Percentiles rank a stretch among this genome's conserved stretches.
Evolutionary conservation across 2,329 filamentous ascomycete genomes (phyloP).

Genomic region (Penicillium psychrosexuale): DNA sequence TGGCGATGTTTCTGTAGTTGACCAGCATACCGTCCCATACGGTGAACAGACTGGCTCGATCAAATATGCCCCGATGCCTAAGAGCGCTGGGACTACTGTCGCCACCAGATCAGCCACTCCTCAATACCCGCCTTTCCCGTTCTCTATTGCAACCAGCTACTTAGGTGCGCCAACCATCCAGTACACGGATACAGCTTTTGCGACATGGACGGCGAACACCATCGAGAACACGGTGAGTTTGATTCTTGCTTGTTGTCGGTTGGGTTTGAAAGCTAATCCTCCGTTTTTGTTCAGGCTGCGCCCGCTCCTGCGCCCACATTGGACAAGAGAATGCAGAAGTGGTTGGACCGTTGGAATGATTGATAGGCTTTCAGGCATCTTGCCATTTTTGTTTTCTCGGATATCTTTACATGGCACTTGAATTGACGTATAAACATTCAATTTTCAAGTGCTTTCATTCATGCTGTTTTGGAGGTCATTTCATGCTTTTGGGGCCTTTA

Average conservation of each 20-base stretch:
- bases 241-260: background rate
- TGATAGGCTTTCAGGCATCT: conserved; percentile 26
- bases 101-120: conserved; percentile 51
- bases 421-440: background rate
- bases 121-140: conserved; percentile 56
- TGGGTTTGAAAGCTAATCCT: conserved; percentile 8
- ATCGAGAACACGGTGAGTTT: conserved; percentile 59
- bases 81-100: conserved; percentile 58
- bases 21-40: conserved; percentile 49
- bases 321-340: conserved; percentile 53
- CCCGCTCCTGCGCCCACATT: conserved; percentile 50
- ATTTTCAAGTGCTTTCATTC: background rate
- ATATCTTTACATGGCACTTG: background rate
- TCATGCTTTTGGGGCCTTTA: background rate
- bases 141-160: conserved; percentile 51
- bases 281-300: conserved; percentile 47
- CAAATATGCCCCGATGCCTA: conserved; percentile 61
- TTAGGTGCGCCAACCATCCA: conserved; percentile 46
- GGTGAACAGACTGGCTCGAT: conserved; percentile 54
- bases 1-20: background rate
- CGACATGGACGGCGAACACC: conserved; percentile 52
- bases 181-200: conserved; percentile 51
- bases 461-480: background rate
- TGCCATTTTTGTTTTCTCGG: background rate
- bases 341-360: conserved; percentile 59